A percentile compares a stretch with the other conserved stretches of the same genome.
Evolutionary conservation across 2,329 filamentous ascomycete species (phyloP).

Genomic region (Didymellaceae sp.): DNA sequence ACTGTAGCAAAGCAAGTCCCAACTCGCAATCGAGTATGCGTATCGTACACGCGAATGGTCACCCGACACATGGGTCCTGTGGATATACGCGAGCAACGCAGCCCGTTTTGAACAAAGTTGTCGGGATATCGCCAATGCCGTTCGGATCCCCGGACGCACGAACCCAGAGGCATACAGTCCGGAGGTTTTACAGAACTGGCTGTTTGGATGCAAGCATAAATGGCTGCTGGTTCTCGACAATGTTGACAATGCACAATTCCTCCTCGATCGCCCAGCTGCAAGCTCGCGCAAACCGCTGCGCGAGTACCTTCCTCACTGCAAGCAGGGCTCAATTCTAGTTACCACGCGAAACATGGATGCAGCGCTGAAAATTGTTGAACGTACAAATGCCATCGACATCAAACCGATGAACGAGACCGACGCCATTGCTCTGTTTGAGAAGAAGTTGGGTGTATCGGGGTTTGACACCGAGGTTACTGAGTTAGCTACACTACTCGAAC

Average conservation of each 20-base stretch:
- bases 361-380: conserved; percentile 18
- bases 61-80: conserved; percentile 25
- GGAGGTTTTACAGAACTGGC: conserved; percentile 20
- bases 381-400: conserved; percentile 10
- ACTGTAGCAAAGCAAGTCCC: conserved; percentile 20
- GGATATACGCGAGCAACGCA: conserved; percentile 15
- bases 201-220: conserved; percentile 1
- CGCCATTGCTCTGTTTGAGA: conserved; percentile 11
- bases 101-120: conserved; percentile 24
- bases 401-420: conserved; percentile 17
- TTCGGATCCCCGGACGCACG: conserved; percentile 17
- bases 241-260: conserved; percentile 20
- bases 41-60: conserved; percentile 15
- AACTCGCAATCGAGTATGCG: conserved; percentile 17
- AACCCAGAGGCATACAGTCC: conserved; percentile 22
- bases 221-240: conserved; percentile 34
- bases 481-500: conserved; percentile 33
- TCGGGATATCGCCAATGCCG: conserved; percentile 19
- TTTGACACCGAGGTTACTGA: conserved; percentile 1
- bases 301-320: conserved; percentile 15
- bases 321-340: conserved; percentile 19
- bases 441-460: conserved; percentile 16
- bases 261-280: neutral
- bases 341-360: conserved; percentile 17
- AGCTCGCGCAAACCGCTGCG: neutral